These are phyloP conservation scores for Mycena kentingensis DNA, from an alignment of 768 basidiomycete species.

Conservation along the genomic window DNA sequence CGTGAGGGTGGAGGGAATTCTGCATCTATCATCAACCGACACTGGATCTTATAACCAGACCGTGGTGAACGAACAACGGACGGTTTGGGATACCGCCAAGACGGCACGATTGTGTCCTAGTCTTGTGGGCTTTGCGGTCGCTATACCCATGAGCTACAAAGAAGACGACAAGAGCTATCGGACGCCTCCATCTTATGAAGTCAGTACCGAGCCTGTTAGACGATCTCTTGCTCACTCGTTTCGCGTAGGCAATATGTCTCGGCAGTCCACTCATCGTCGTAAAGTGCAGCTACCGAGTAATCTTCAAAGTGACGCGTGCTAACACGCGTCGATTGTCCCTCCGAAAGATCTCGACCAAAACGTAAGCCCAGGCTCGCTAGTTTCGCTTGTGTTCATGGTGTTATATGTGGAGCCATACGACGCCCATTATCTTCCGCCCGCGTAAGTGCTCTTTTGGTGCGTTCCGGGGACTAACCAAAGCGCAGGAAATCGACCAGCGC, in stretches of 20 bases:
- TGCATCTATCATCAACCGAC: constrained; percentile 38
- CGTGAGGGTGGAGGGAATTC: constrained; percentile 39
- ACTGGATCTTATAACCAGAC: constrained; percentile 32
- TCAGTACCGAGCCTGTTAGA: background rate
- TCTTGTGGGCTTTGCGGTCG: constrained; percentile 39
- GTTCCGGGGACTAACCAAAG: background rate
- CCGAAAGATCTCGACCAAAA: constrained; percentile 28
- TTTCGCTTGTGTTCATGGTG: background rate
- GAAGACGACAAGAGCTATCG: constrained; percentile 31
- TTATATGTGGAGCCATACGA: constrained; percentile 6
- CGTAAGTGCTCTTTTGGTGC: constrained; percentile 7
- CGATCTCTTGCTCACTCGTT: background rate
- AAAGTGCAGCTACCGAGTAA: constrained; percentile 37
- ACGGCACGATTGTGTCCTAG: constrained; percentile 35
- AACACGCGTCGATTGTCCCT: constrained; percentile 7
- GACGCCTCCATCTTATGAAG: constrained; percentile 44
- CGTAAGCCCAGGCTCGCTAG: constrained; percentile 29
- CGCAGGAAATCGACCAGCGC: constrained; percentile 20
- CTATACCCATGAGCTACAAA: constrained; percentile 37
- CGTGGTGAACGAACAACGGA: constrained; percentile 32
- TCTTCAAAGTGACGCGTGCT: constrained; percentile 31
- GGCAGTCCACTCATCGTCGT: constrained; percentile 30
- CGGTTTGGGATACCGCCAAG: constrained; percentile 33
- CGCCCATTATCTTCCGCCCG: constrained; percentile 12
- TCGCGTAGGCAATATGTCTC: constrained; percentile 8